phyloP scores from a whole-genome alignment of 257 asterid species.

The Capsicum rhomboideum region DNA sequence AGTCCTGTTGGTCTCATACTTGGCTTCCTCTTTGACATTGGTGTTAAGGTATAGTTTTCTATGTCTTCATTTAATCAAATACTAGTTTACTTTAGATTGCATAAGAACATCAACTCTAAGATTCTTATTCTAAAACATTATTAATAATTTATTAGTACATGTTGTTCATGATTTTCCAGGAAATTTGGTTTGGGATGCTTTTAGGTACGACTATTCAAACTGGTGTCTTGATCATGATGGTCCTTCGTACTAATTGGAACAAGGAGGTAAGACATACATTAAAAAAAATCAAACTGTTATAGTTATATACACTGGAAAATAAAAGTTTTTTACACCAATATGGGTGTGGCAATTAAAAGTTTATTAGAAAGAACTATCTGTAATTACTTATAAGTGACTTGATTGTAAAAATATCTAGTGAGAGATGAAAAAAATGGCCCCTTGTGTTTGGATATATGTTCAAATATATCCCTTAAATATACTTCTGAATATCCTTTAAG shows the following conservation, averaged over 20 bases:
- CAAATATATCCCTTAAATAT: no score
- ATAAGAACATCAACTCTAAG: neutral
- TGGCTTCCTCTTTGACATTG: conserved; percentile 31
- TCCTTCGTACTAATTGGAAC: conserved; percentile 27
- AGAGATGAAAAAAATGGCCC: no score
- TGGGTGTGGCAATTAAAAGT: no score
- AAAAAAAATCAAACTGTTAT: neutral
- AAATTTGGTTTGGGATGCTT: conserved; percentile 46
- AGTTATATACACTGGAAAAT: neutral
- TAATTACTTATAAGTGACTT: no score
- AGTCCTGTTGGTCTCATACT: conserved; percentile 30
- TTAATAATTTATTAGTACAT: neutral
- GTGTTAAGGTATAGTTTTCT: conserved; percentile 16
- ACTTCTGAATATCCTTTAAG: no score
- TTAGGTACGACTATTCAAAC: conserved; percentile 27
- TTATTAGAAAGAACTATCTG: no score
- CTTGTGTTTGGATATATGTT: no score
- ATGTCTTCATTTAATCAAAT: neutral
- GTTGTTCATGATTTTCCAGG: conserved; percentile 15
- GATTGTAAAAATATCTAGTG: no score
- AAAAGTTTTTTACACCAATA: no score
- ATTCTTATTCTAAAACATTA: neutral
- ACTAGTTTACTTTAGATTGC: neutral
- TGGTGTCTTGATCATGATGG: conserved; percentile 20
- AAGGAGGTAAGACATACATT: conserved; percentile 21